These are phyloP conservation scores for Thermochaetoides thermophila DNA, from an alignment of 495 filamentous ascomycete species.

Conservation along the genomic window DNA sequence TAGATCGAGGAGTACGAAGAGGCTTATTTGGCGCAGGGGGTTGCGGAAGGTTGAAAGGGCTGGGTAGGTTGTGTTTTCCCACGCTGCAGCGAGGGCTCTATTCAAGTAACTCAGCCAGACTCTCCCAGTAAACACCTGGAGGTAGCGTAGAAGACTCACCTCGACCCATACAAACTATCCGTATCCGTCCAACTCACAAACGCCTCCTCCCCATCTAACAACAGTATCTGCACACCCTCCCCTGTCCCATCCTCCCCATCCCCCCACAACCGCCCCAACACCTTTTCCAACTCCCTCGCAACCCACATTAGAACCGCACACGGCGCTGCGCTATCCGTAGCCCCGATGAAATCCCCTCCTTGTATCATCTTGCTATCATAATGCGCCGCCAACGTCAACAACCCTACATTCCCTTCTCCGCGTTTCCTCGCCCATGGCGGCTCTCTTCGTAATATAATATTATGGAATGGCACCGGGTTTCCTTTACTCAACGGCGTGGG, in stretches of 20 bases:
- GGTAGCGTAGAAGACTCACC: slow-evolving; percentile 29
- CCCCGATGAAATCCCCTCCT: slow-evolving; percentile 72
- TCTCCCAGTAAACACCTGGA: too few species aligned
- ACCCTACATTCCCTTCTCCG: slow-evolving; percentile 45
- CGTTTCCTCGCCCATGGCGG: slow-evolving; percentile 53
- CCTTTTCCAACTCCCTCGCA: slow-evolving; percentile 26
- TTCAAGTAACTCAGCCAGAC: too few species aligned
- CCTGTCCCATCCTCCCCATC: slow-evolving; percentile 21
- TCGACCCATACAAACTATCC: slow-evolving; percentile 72
- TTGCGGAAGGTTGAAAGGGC: slow-evolving; percentile 56
- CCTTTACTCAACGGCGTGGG: slow-evolving; percentile 53
- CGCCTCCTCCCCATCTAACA: slow-evolving; percentile 86
- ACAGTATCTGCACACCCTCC: slow-evolving; percentile 64
- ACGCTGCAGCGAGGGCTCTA: slow-evolving; percentile 56
- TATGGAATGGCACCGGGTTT: slow-evolving; percentile 60
- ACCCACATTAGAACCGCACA: slow-evolving; percentile 75
- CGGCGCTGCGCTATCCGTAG: slow-evolving; percentile 76
- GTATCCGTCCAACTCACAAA: slow-evolving; percentile 58
- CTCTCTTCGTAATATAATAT: slow-evolving; percentile 66
- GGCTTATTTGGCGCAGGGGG: slow-evolving; percentile 54
- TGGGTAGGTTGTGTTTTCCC: slow-evolving; percentile 55
- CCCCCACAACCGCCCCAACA: slow-evolving; percentile 25
- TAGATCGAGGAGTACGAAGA: slow-evolving; percentile 83
- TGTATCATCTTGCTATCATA: slow-evolving; percentile 66
- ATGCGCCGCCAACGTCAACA: slow-evolving; percentile 80